Percentiles rank a stretch among this genome's conserved stretches.
These are phyloP conservation scores for Astrothelium macrocarpum DNA, from an alignment of 495 filamentous ascomycete species.

Conservation along the genomic window DNA sequence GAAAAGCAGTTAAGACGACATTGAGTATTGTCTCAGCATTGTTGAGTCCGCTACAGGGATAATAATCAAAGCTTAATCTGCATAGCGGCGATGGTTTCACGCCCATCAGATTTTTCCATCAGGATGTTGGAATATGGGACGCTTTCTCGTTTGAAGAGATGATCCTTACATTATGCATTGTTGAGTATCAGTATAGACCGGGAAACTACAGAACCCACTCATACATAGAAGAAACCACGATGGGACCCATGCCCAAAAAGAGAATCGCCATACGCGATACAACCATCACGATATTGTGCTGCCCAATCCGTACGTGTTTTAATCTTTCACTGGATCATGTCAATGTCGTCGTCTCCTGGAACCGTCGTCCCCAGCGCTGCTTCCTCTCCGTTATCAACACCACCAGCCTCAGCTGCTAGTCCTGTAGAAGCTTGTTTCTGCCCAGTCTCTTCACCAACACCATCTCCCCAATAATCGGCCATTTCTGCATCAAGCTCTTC, in stretches of 20 bases:
- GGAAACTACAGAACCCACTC: too few species aligned
- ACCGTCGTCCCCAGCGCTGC: background rate
- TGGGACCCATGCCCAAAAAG: background rate
- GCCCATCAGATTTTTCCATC: background rate
- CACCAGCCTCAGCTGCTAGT: background rate
- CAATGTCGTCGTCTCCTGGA: slow-evolving; percentile 18
- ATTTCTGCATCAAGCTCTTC: slow-evolving; percentile 92
- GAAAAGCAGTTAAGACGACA: too few species aligned
- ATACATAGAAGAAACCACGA: background rate
- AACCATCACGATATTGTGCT: background rate
- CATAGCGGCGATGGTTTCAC: background rate
- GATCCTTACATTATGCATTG: background rate
- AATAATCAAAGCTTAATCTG: background rate
- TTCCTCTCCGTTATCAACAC: background rate
- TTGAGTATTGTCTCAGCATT: background rate
- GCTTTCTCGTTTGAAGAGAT: background rate
- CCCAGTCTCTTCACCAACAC: background rate
- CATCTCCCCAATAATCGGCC: slow-evolving; percentile 72
- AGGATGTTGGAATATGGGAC: background rate
- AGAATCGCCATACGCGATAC: background rate
- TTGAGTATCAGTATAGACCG: background rate
- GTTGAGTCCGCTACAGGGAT: background rate
- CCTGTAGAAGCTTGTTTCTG: background rate
- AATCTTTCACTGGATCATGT: slow-evolving; percentile 17
- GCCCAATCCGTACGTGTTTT: background rate